phyloP scores from a whole-genome alignment of 768 basidiomycete species.

The Xanthoconium stramineum region DNA sequence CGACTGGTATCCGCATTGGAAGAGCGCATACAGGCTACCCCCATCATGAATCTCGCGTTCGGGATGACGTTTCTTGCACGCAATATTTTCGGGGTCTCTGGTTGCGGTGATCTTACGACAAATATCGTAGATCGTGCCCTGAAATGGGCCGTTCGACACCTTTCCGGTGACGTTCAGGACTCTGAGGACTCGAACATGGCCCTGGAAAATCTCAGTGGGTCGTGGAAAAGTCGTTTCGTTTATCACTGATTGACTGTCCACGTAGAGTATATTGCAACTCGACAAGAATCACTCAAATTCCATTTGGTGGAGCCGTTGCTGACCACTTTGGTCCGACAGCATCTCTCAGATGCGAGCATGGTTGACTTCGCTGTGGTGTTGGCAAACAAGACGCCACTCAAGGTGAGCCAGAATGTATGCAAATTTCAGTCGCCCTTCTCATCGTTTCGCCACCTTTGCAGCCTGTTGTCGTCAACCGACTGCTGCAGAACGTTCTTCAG shows the following conservation, averaged over 20 bases:
- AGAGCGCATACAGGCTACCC: slow-evolving; percentile 24
- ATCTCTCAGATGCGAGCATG: slow-evolving; percentile 42
- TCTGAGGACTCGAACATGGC: slow-evolving; percentile 19
- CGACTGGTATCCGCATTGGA: slow-evolving; percentile 24
- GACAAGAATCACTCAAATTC: slow-evolving; percentile 34
- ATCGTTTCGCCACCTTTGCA: slow-evolving; percentile 9
- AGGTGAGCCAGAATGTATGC: slow-evolving; percentile 44
- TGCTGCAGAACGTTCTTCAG: slow-evolving; percentile 73
- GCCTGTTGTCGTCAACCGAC: slow-evolving; percentile 73
- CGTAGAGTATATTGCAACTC: slow-evolving; percentile 14
- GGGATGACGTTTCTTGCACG: slow-evolving; percentile 35
- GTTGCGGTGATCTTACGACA: slow-evolving; percentile 25
- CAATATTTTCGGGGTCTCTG: slow-evolving; percentile 22
- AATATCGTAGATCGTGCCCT: slow-evolving; percentile 44
- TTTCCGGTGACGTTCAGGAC: slow-evolving; percentile 35
- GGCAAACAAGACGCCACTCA: slow-evolving; percentile 47
- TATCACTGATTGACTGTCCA: not conserved
- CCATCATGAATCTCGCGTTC: slow-evolving; percentile 26
- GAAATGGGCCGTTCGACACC: slow-evolving; percentile 50
- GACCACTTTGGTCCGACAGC: slow-evolving; percentile 57
- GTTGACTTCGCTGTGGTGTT: slow-evolving; percentile 45
- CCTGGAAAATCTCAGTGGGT: slow-evolving; percentile 41
- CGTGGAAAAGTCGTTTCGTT: not conserved
- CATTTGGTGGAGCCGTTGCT: slow-evolving; percentile 73
- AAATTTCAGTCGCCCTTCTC: not conserved